These are phyloP conservation scores for Acanthamoeba healyi DNA, from an alignment of 208 protist genomes.

Conservation along the genomic window DNA sequence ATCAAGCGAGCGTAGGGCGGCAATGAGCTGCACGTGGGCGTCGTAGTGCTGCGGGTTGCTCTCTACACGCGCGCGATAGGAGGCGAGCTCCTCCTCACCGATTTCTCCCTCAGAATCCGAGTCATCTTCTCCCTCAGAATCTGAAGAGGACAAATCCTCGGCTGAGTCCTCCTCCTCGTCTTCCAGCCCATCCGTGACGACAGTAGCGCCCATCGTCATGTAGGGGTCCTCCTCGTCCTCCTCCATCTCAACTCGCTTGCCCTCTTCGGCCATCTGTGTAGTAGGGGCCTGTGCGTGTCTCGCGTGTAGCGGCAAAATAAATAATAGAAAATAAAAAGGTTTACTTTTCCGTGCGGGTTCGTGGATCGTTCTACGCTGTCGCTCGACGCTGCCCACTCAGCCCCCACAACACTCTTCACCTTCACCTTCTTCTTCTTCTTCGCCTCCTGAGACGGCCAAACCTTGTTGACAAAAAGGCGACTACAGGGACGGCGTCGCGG, in stretches of 20 bases:
- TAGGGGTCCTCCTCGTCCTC: slow-evolving; percentile 1
- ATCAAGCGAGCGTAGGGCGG: slow-evolving; percentile 17
- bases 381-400: no score
- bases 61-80: slow-evolving; percentile 6
- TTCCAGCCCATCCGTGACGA: background rate
- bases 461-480: no score
- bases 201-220: background rate
- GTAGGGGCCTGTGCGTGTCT: no score
- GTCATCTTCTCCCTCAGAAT: slow-evolving; percentile 12
- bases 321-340: background rate
- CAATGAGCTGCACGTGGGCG: slow-evolving; percentile 24
- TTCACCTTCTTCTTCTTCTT: no score
- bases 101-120: slow-evolving; percentile 48
- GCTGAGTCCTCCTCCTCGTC: background rate
- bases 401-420: no score
- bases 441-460: no score
- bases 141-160: background rate
- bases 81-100: slow-evolving; percentile 30
- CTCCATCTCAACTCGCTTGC: background rate
- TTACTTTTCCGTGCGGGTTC: background rate
- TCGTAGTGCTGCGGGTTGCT: slow-evolving; percentile 58
- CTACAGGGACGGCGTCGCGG: background rate
- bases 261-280: background rate
- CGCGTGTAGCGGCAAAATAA: background rate
- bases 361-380: background rate